Base-by-base conservation (phyloP, 2,329 filamentous ascomycete species). In the Trichoderma afroharzianum region DNA sequence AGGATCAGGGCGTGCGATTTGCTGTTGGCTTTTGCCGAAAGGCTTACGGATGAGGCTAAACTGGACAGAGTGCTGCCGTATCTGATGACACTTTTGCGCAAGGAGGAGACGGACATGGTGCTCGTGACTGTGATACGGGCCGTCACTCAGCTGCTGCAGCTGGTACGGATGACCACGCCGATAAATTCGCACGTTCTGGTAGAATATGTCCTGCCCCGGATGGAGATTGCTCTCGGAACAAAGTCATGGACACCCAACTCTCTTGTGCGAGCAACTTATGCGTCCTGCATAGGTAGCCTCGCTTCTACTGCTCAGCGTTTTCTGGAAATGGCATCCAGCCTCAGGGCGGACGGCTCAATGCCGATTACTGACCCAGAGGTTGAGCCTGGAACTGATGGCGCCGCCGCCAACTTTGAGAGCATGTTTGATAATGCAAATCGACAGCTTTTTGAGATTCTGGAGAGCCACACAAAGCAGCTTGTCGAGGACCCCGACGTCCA, bases 21-120 rank as follows among this genome's bases (percentile, higher is more conserved):
- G 53, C 86, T 99, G 62, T 83, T 99, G 63, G 95, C 95, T 3
- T 98, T 99, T 80, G 91, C 95, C 0, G 95, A 98, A 81, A 88
- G 93, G 72, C 82, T 98, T 28, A 97, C 95, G 0, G 97, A 99
- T 79, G 96, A 99, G 82, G 95, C 95, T 3, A 98, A 98, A 80
- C 85, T 99, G 63, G 97, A 99, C 80, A 90, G 96, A 63, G 92
- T 98, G 28, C 83, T 99, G 63, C 96, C 96, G 1, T 98, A 98
- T 79, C 84, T 98, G 43, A 92, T 97, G 82, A 88, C 90, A 6
- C 82, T 98, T 32, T 84, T 99, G 14, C 76, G 76, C 47, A 91
- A 90, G 72, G 96, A 99, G 78, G 90, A 91, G 75, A 90, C 92
- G 2, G 93, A 97, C 74, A 86, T 93, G 76, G 95, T 99, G 15